Conservation (phyloP, 768 basidiomycete species). For the Termitomyces sp. region DNA sequence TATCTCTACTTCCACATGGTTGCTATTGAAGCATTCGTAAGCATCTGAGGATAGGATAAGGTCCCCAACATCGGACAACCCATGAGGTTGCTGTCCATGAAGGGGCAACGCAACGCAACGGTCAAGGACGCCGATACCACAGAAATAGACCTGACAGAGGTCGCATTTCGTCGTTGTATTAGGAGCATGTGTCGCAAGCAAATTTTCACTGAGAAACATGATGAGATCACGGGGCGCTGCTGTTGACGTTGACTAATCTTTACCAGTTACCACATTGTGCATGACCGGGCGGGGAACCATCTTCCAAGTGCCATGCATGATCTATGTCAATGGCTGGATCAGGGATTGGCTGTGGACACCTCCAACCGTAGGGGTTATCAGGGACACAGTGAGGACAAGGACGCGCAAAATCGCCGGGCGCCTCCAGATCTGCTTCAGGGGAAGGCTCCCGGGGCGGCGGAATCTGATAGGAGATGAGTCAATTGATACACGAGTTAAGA, state of each 20-base stretch:
- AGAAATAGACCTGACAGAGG: slow-evolving; percentile 77
- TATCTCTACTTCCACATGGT: slow-evolving; percentile 76
- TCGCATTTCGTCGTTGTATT: slow-evolving; percentile 72
- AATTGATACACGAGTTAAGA: slow-evolving; percentile 2
- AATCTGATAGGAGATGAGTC: slow-evolving; percentile 39
- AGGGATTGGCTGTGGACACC: slow-evolving; percentile 72
- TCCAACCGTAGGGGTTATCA: slow-evolving; percentile 73
- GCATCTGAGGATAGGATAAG: slow-evolving; percentile 69
- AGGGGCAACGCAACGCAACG: slow-evolving; percentile 64
- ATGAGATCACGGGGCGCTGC: not conserved
- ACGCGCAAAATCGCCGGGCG: slow-evolving; percentile 57
- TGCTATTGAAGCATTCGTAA: slow-evolving; percentile 79
- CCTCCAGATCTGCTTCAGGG: slow-evolving; percentile 68
- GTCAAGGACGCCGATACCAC: slow-evolving; percentile 71
- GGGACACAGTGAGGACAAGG: slow-evolving; percentile 76
- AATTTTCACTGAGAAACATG: slow-evolving; percentile 49
- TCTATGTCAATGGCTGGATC: slow-evolving; percentile 67
- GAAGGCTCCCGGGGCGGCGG: slow-evolving; percentile 72
- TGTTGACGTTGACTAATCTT: not conserved
- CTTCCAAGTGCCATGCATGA: slow-evolving; percentile 71
- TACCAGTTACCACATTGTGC: slow-evolving; percentile 80
- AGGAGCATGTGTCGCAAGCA: slow-evolving; percentile 68
- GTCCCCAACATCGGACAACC: slow-evolving; percentile 62
- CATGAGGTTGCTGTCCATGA: slow-evolving; percentile 59
- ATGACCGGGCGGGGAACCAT: slow-evolving; percentile 77